phyloP scores from a whole-genome alignment of 352 stramenopile species.

The Halophytophthora polymorphica region DNA sequence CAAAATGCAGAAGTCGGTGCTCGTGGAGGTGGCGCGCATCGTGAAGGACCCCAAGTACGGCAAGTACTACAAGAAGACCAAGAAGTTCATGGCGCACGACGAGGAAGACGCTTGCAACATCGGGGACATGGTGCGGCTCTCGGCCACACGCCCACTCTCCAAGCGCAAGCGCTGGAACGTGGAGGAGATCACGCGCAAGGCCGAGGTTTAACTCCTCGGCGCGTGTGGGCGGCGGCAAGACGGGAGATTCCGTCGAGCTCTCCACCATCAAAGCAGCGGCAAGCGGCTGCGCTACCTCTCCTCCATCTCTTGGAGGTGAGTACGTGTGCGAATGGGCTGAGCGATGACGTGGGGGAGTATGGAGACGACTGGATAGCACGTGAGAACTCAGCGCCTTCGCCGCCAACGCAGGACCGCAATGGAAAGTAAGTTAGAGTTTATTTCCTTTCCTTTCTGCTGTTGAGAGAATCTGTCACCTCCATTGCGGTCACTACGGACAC shows the following conservation, averaged over 20 bases:
- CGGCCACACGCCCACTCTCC: constrained; percentile 70
- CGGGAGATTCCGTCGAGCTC: background rate
- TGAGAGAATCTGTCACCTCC: constrained; percentile 14
- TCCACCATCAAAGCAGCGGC: background rate
- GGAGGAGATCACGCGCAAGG: constrained; percentile 86
- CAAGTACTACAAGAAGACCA: constrained; percentile 95
- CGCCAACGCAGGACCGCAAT: constrained; percentile 22
- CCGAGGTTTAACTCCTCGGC: constrained; percentile 56
- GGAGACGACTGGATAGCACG: constrained; percentile 3
- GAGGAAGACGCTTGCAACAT: constrained; percentile 92
- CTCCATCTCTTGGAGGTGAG: too few species aligned
- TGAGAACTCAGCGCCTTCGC: background rate
- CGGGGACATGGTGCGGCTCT: constrained; percentile 83
- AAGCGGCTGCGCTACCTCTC: background rate
- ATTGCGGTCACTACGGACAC: background rate
- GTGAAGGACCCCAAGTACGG: constrained; percentile 93
- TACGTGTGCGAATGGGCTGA: too few species aligned
- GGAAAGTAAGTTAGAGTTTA: constrained; percentile 54
- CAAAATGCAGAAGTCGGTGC: constrained; percentile 97
- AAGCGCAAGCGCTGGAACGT: constrained; percentile 90
- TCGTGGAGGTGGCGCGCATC: constrained; percentile 93
- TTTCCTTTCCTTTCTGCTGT: constrained; percentile 20
- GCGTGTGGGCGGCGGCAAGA: too few species aligned
- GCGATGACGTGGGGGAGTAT: background rate
- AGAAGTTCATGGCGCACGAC: constrained; percentile 98